Evolutionary conservation across 2,329 filamentous ascomycete species (phyloP).

Genomic region (Fusarium nematophilum): DNA sequence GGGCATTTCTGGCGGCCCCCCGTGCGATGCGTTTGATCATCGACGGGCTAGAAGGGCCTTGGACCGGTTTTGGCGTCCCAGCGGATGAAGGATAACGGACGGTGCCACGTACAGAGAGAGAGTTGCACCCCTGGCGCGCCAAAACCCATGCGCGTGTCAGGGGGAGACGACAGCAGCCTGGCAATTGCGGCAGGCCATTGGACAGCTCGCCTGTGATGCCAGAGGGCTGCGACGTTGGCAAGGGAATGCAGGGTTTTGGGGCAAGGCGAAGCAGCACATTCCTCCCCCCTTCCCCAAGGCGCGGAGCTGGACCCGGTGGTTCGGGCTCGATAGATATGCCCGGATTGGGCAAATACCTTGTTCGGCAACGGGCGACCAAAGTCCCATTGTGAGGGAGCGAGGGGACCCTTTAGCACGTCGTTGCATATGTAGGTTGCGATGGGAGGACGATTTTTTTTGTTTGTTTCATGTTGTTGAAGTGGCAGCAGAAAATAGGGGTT

Average conservation of each 20-base stretch:
- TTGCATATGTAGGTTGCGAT: conserved; percentile 14
- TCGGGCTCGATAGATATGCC: conserved; percentile 39
- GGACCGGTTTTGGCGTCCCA: too few species aligned
- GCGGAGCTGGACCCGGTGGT: conserved; percentile 25
- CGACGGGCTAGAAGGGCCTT: conserved; percentile 5
- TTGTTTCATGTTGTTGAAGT: too few species aligned
- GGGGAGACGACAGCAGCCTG: conserved; percentile 34
- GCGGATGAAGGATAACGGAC: conserved; percentile 34
- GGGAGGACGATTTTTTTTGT: background rate
- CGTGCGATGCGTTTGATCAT: conserved; percentile 35
- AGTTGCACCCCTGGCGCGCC: conserved; percentile 1
- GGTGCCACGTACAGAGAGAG: conserved; percentile 32
- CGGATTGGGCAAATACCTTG: conserved; percentile 24
- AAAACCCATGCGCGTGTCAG: conserved; percentile 25
- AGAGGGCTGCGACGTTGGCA: too few species aligned
- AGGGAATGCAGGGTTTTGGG: conserved; percentile 17
- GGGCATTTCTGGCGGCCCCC: too few species aligned
- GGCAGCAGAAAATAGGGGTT: too few species aligned
- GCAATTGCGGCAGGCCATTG: conserved; percentile 31
- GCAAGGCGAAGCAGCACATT: conserved; percentile 30
- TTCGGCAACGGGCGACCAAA: conserved; percentile 31
- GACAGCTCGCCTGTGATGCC: too few species aligned
- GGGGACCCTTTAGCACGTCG: conserved; percentile 24
- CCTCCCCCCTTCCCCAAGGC: too few species aligned
- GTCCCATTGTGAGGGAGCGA: conserved; percentile 14